Evolutionary conservation across 805 yeast species (phyloP).

Genomic region (Lachancea sp.): DNA sequence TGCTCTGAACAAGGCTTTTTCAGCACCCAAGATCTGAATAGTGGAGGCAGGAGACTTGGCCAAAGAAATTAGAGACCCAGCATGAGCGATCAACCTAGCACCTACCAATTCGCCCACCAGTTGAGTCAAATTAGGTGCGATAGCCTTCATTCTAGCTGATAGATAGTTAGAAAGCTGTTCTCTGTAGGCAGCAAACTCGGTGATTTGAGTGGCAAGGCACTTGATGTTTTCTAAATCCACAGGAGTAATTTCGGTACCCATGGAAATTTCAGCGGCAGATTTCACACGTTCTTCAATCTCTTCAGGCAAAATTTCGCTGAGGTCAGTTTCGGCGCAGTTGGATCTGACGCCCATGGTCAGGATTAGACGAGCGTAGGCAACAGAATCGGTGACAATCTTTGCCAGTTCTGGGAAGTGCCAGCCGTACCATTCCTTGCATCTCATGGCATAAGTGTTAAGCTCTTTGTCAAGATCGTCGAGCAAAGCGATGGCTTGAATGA

Average conservation of each 20-base stretch:
- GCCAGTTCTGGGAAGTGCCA: conserved; percentile 99
- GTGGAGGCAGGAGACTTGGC: conserved; percentile 99
- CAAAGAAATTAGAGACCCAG: conserved; percentile 88
- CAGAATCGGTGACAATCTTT: conserved; percentile 91
- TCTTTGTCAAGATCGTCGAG: conserved; percentile 97
- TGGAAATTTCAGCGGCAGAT: conserved; percentile 95
- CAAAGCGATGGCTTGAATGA: conserved; percentile 96
- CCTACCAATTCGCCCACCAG: conserved; percentile 97
- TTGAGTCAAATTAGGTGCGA: conserved; percentile 95
- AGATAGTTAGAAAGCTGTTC: conserved; percentile 91
- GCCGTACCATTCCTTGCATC: conserved; percentile 99
- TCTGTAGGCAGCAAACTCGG: conserved; percentile 92
- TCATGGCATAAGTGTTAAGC: conserved; percentile 96
- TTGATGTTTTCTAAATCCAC: conserved; percentile 81
- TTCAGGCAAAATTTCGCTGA: conserved; percentile 87
- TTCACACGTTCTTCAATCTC: conserved; percentile 88
- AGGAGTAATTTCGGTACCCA: conserved; percentile 98
- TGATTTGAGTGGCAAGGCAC: conserved; percentile 91
- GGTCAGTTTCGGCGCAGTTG: conserved; percentile 83
- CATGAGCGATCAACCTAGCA: conserved; percentile 95
- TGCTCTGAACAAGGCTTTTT: conserved; percentile 97
- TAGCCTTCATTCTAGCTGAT: conserved; percentile 94
- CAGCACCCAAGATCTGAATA: conserved; percentile 96
- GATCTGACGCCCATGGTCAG: conserved; percentile 91
- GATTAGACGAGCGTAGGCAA: conserved; percentile 91